A percentile compares a stretch with the other conserved stretches of the same genome.
These are phyloP conservation scores for Backusella parvicylindrica DNA, from an alignment of 192 early-diverging fungal genomes.

Conservation along the genomic window DNA sequence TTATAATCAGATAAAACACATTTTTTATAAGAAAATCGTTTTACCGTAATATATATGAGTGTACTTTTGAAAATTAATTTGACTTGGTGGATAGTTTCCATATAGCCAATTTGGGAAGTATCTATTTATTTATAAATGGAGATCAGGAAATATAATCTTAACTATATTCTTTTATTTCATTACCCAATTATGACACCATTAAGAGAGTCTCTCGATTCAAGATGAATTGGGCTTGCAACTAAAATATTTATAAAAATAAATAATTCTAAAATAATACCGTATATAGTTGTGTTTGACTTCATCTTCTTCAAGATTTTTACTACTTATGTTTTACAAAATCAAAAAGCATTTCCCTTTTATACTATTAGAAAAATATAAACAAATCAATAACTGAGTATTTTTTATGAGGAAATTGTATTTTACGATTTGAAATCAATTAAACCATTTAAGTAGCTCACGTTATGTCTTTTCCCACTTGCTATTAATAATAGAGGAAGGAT, in stretches of 20 bases:
- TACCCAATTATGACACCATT: not conserved
- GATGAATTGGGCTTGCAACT: not conserved
- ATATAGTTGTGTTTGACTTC: not conserved
- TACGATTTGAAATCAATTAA: not conserved
- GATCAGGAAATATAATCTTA: not conserved
- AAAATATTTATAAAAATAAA: not conserved
- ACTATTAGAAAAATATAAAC: not conserved
- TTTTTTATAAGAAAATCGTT: not conserved
- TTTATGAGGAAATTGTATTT: not conserved
- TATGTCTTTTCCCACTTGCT: not conserved
- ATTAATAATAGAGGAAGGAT: not conserved
- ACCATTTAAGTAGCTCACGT: not conserved
- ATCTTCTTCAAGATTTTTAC: not conserved
- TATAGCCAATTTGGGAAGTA: conserved; percentile 26
- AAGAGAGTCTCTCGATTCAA: not conserved
- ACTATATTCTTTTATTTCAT: not conserved
- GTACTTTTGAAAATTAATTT: conserved; percentile 48
- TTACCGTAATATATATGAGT: conserved; percentile 64
- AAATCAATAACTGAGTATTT: not conserved
- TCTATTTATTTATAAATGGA: not conserved
- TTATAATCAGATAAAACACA: not conserved
- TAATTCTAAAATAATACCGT: not conserved
- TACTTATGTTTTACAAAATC: not conserved
- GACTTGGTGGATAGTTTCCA: conserved; percentile 1
- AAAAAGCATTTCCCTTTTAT: not conserved